Percentiles rank a stretch among this genome's conserved stretches.
These are phyloP conservation scores for Proliferodiscus dingleyae DNA, from an alignment of 2,329 filamentous ascomycete species.

Conservation along the genomic window DNA sequence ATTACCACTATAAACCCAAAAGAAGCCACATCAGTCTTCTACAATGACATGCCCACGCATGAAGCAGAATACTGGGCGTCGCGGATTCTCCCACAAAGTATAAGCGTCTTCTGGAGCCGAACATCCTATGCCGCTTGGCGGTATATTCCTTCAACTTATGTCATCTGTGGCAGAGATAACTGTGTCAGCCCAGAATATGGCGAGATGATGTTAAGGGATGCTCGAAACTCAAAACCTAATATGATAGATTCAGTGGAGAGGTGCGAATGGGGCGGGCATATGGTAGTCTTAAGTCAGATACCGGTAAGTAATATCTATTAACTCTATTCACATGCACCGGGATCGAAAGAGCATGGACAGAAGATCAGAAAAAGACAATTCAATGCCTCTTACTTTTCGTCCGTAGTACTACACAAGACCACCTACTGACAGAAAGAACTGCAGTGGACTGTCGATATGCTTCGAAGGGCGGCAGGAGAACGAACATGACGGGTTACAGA, in stretches of 20 bases:
- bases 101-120: conserved; percentile 29
- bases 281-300: conserved; percentile 13
- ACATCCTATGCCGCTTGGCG: conserved; percentile 27
- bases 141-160: conserved; percentile 24
- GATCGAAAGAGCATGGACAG: not conserved
- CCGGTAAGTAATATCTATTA: conserved; percentile 5
- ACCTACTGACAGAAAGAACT: not conserved
- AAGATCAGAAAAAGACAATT: too few relatives aligned
- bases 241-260: conserved; percentile 16
- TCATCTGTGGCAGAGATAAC: conserved; percentile 22
- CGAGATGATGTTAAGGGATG: conserved; percentile 15
- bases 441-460: conserved; percentile 10
- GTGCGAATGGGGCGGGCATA: conserved; percentile 14
- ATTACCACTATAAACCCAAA: conserved; percentile 30
- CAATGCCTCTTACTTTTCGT: not conserved
- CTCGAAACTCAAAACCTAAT: conserved; percentile 6
- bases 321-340: not conserved
- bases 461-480: conserved; percentile 8
- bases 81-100: conserved; percentile 35
- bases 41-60: conserved; percentile 37
- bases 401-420: not conserved
- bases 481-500: not conserved
- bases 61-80: conserved; percentile 37
- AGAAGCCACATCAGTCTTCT: conserved; percentile 36
- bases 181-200: conserved; percentile 12